These are phyloP conservation scores for Hygrophila difformis DNA, from an alignment of 257 asterid species.

Conservation along the genomic window DNA sequence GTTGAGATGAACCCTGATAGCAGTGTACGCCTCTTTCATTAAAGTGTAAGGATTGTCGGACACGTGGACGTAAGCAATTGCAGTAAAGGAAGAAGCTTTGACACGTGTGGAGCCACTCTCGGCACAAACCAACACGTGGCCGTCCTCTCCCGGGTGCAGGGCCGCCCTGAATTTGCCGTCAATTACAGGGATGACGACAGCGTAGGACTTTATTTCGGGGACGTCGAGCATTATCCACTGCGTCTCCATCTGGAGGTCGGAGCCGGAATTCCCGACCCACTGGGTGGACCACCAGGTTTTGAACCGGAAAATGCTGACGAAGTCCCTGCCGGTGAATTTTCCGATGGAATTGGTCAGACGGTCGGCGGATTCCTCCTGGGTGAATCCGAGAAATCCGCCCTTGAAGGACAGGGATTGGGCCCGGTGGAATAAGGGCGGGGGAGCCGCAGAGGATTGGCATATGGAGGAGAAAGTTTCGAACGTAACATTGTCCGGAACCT, in stretches of 20 bases:
- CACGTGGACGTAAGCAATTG: conserved; percentile 50
- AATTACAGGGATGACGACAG: conserved; percentile 39
- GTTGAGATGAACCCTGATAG: conserved; percentile 48
- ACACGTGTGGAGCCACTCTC: conserved; percentile 54
- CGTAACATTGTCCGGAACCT: conserved; percentile 44
- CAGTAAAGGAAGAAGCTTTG: conserved; percentile 25
- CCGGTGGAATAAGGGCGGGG: conserved; percentile 28
- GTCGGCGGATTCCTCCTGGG: conserved; percentile 27
- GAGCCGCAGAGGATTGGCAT: conserved; percentile 34
- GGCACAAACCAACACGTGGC: conserved; percentile 37
- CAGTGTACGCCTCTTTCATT: conserved; percentile 57
- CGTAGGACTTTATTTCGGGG: conserved; percentile 46
- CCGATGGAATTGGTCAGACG: conserved; percentile 48
- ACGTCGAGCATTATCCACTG: conserved; percentile 59
- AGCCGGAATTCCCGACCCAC: conserved; percentile 55
- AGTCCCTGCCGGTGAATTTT: conserved; percentile 39
- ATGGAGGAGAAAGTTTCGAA: conserved; percentile 34
- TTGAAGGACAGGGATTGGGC: conserved; percentile 29
- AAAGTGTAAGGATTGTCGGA: conserved; percentile 53
- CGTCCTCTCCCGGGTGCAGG: conserved; percentile 45
- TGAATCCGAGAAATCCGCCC: conserved; percentile 59
- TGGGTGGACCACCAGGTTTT: conserved; percentile 84
- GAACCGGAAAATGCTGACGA: conserved; percentile 67
- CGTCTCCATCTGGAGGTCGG: conserved; percentile 65
- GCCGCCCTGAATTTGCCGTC: conserved; percentile 58